Base-by-base conservation (phyloP, 163 green algal genomes). In the Chlamydomonas reinhardtii region DNA sequence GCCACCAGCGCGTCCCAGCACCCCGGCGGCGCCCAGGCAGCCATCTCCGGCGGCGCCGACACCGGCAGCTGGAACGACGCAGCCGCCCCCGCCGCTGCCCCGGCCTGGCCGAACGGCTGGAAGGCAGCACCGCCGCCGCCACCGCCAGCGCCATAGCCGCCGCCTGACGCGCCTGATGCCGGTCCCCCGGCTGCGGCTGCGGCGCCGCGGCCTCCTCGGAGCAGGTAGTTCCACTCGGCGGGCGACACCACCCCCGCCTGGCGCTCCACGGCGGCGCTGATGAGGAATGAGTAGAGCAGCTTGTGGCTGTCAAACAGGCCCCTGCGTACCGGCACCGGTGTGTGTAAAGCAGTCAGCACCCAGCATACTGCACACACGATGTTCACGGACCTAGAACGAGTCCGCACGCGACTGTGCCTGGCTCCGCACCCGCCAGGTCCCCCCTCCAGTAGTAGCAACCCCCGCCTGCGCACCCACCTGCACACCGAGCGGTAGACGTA, bases 241-340 rank as follows among this genome's bases (percentile, higher is more conserved):
- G 32, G 20, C 0, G 48, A 74, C 22, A 95, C 80, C 1, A 71
- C 48, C 4, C 88, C 89, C 17, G 76, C 76, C 0, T 94, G 69
- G 35, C 94, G 86, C 74, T 94, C 74, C 34, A 95, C 95, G 71
- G 90, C 85, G 31, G 92, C 91, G 81, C 85, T 90, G 19, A 96
- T 91, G 52, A 97, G 85, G 83, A 98, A 97, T 2, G 88, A 76
- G 76, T 97, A 97, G 19, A 96, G 89, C 27, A 95, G 86, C 86
- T 95, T 95, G 91, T 97, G 94, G 64, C 90, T 88, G 84, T 95
- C 93, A 85, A 98, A 97, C 39, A 98, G 86, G 22, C 93, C 94
- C 29, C 94, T 71, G 74, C 62, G 73, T 43, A 24, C 4, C 15
- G 2, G 59, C n/a, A n/a, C n/a, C n/a, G n/a, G n/a, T n/a, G n/a